Conservation (phyloP, 345 rosid genomes). For the Syzygium jambos region DNA sequence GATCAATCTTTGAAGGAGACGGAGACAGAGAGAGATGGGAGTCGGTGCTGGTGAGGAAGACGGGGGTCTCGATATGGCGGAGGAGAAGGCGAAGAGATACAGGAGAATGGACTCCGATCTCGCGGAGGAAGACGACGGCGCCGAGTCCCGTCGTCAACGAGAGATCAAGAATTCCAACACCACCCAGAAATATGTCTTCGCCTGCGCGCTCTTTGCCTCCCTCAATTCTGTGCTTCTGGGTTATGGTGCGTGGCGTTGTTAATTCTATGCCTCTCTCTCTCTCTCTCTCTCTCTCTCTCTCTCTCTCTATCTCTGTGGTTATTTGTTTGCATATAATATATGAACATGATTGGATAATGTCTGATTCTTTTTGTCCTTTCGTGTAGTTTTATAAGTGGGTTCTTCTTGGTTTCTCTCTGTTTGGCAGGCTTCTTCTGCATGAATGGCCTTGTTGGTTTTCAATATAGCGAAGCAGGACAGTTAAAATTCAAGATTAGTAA, state of each 20-base stretch:
- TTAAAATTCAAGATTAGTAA: neutral
- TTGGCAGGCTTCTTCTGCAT: neutral
- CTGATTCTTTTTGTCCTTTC: neutral
- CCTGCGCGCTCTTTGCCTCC: slow-evolving; percentile 55
- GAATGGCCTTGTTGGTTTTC: neutral
- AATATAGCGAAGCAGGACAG: neutral
- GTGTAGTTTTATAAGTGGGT: neutral
- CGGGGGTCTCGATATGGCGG: neutral
- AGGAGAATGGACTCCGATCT: slow-evolving; percentile 10
- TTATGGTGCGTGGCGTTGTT: slow-evolving; percentile 30
- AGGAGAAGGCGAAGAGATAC: slow-evolving; percentile 6
- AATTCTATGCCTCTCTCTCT: neutral
- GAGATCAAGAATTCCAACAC: neutral
- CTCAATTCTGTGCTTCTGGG: slow-evolving; percentile 68
- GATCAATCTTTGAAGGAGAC: neutral
- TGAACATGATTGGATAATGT: neutral
- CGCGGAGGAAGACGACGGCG: slow-evolving; percentile 3
- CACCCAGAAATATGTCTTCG: slow-evolving; percentile 23
- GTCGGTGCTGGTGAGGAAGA: slow-evolving; percentile 3
- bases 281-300: neutral
- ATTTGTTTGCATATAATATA: neutral
- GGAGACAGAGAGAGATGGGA: slow-evolving; percentile 1
- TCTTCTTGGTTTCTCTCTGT: neutral
- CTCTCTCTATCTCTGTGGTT: neutral
- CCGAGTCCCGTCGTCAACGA: neutral